Base-by-base conservation (phyloP, 2,329 filamentous ascomycete species). In the Camillea tinctor region DNA sequence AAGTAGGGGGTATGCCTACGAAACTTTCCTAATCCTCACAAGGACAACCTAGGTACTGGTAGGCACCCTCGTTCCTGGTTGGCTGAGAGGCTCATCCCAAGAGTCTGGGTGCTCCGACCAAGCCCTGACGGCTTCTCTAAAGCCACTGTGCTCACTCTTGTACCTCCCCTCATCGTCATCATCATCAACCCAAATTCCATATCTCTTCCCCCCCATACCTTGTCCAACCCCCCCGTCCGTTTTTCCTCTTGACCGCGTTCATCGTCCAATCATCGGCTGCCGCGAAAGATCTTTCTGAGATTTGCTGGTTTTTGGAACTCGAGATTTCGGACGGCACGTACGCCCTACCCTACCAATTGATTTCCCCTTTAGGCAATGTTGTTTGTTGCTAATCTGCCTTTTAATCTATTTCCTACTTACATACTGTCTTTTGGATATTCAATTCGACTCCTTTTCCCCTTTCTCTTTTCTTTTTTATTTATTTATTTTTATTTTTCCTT, bases 241-340 rank as follows among this genome's bases (percentile, higher is more conserved):
- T 61, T 60, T 60, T 57, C 62, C 55, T 56, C 22, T 26, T 40
- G 52, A 26, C 50, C 20, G 59, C 64, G 64, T 63, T 64, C 54
- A 57, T 30, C 26, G 50, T 40, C 64, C 62, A 66, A 66, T 66
- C 60, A 64, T 2, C 8, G 24, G 8, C 55, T 63, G 60, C 60
- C 64, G 60, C 58, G 55, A 61, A 44, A 22, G 52, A 55, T n/a
- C 17, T 44, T 44, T n/a, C 36, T 44, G 6, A 44, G 36, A 44
- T 44, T 58, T 57, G 50, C 55, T 40, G 40, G 20, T 21, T 20
- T 62, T 62, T 53, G 55, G 58, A 56, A 58, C 61, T 63, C 58
- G 60, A 58, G 52, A 24, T 21, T 24, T 49, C 22, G 48, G 20
- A 52, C 44, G 23, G 54, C 52, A 61, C 59, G 62, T 61, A 62